Evolutionary conservation across 2,329 filamentous ascomycete species (phyloP).

Genomic region (Ascochyta pisi): DNA sequence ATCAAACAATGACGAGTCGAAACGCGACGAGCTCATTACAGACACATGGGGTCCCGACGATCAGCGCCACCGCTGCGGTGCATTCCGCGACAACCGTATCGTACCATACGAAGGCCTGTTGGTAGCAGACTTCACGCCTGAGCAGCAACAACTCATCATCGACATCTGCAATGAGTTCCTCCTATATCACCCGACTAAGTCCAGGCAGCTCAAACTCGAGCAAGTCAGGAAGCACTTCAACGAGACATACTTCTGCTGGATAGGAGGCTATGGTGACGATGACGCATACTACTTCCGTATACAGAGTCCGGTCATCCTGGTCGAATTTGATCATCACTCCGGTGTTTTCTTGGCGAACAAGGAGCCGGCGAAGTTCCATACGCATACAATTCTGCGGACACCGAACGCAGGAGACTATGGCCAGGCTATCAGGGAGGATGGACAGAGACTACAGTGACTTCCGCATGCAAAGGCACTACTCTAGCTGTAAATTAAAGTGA

Average conservation of each 20-base stretch:
- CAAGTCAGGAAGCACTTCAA: conserved; percentile 63
- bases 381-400: conserved; percentile 74
- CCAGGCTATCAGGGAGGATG: conserved; percentile 53
- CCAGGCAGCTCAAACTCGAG: conserved; percentile 62
- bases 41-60: conserved; percentile 83
- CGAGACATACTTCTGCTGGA: conserved; percentile 85
- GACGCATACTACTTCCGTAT: conserved; percentile 81
- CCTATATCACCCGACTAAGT: conserved; percentile 67
- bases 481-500: background rate
- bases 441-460: conserved; percentile 21
- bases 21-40: conserved; percentile 49
- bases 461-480: background rate
- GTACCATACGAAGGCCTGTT: conserved; percentile 74
- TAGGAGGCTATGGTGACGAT: conserved; percentile 69
- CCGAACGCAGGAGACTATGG: conserved; percentile 83
- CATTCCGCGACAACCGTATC: conserved; percentile 77
- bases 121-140: conserved; percentile 56
- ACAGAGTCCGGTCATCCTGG: conserved; percentile 75
- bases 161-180: conserved; percentile 70
- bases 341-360: conserved; percentile 78
- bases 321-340: conserved; percentile 82
- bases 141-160: conserved; percentile 63
- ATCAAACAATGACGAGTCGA: conserved; percentile 33
- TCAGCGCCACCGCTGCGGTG: conserved; percentile 78
- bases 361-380: conserved; percentile 78